Conservation (phyloP, 257 asterid genomes). For the Ilex aquifolium region DNA sequence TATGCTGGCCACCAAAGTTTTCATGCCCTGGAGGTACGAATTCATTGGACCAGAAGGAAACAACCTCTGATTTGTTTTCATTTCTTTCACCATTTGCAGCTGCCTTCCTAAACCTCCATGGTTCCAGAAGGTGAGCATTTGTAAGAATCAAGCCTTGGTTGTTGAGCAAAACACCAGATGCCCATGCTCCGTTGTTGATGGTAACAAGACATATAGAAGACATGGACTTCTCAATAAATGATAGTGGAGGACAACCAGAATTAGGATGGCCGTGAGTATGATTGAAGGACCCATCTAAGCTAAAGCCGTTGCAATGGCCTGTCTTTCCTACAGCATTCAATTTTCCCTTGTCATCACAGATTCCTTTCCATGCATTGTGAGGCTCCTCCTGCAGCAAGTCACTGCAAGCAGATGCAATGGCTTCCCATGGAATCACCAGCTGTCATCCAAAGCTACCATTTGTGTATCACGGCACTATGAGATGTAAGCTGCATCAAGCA, state of each 20-base stretch:
- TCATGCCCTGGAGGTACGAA: constrained; percentile 16
- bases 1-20: constrained; percentile 15
- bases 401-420: constrained; percentile 72
- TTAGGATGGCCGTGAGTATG: constrained; percentile 22
- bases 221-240: constrained; percentile 77
- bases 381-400: constrained; percentile 53
- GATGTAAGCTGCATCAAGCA: no score
- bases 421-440: constrained; percentile 99
- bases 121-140: constrained; percentile 96
- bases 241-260: constrained; percentile 28
- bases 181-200: constrained; percentile 92
- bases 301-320: constrained; percentile 9
- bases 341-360: constrained; percentile 27
- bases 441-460: constrained; percentile 38
- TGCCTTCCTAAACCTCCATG: constrained; percentile 92
- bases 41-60: constrained; percentile 25
- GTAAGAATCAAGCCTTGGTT: constrained; percentile 88
- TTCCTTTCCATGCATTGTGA: constrained; percentile 32
- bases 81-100: constrained; percentile 38
- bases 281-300: constrained; percentile 25
- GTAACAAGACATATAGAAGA: constrained; percentile 83
- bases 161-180: constrained; percentile 89
- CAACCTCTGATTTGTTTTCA: constrained; percentile 25
- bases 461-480: neutral
- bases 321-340: constrained; percentile 28